Evolutionary conservation across 495 filamentous ascomycete genomes (phyloP).

Genomic region (Geopyxis carbonaria): DNA sequence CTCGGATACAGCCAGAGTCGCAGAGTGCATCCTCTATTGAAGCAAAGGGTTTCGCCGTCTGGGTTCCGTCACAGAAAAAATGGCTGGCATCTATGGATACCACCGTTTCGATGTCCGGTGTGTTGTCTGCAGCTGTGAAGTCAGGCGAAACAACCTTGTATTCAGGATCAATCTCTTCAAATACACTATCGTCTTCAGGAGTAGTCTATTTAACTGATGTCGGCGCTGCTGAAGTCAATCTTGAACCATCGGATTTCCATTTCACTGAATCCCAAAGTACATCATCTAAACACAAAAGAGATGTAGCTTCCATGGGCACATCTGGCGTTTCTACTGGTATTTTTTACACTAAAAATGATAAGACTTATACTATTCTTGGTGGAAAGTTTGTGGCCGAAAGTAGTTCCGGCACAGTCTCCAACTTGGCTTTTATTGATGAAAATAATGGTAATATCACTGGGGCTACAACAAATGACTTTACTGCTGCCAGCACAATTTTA

Average conservation of each 20-base stretch:
- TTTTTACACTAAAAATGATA: conserved; percentile 46
- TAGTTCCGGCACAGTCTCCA: conserved; percentile 56
- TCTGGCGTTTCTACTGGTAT: conserved; percentile 56
- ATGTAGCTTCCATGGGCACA: conserved; percentile 31
- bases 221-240: conserved; percentile 31
- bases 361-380: conserved; percentile 74
- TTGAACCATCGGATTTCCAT: conserved; percentile 40
- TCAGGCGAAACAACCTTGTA: conserved; percentile 48
- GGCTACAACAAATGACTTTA: conserved; percentile 44
- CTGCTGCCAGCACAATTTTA: conserved; percentile 54
- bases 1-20: conserved; percentile 47
- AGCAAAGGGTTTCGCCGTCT: conserved; percentile 66
- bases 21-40: conserved; percentile 37
- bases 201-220: conserved; percentile 44
- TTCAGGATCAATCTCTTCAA: conserved; percentile 60
- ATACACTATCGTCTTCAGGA: conserved; percentile 47
- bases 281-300: conserved; percentile 38
- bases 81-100: conserved; percentile 73
- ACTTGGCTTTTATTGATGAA: conserved; percentile 55
- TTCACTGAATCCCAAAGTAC: conserved; percentile 23
- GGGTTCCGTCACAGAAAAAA: conserved; percentile 77
- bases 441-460: conserved; percentile 51
- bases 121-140: conserved; percentile 49
- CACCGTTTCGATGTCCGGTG: conserved; percentile 48
- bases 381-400: conserved; percentile 66